Base-by-base conservation (phyloP, 352 stramenopile species). In the Phytopythium sindhum region DNA sequence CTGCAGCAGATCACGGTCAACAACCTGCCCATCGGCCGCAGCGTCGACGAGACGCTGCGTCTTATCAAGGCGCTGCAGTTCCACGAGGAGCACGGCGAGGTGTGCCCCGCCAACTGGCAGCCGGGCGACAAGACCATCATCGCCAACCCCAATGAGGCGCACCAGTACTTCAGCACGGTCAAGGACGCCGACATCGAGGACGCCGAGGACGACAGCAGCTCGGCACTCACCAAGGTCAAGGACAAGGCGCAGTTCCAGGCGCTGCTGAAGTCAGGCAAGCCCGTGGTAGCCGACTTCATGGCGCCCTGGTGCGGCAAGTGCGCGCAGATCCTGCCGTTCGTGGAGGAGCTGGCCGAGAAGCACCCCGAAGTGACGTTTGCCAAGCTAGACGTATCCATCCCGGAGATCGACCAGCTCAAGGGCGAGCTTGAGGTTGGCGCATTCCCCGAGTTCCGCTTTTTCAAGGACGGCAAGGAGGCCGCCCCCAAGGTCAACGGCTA, bases 21-120 rank as follows among this genome's bases (percentile, higher is more conserved):
- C 84, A 95, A 98, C 74, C 75, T 97, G 66, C 89, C 92, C 14
- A 94, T 98, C 56, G 92, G 92, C 26, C 86, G 92, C 70, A 96
- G 76, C 66, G 92, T 97, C 0, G 93, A 98, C 66, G 94, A 98
- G 74, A 97, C 87, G 9, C 70, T 98, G 60, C 88, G 94, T 58
- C 75, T 98, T 6, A 80, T 98, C 50, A 77, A 97, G 74, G 94
- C 93, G 24, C 84, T 98, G 73, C 90, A 98, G 79, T 98, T 97
- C 67, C 69, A 88, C 28, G 93, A 93, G 47, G 88, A 97, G 66
- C 90, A 98, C 72, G 91, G 91, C 57, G 93, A 98, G 70, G 87
- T 95, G 65, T 98, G 93, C 73, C 94, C 93, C 9, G 91, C 91
- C 33, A 96, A 96, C 75, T 98, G 93, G 94, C 83, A 97, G 75